Percentiles rank a stretch among this genome's conserved stretches.
These are phyloP conservation scores for Penicillium hordei DNA, from an alignment of 2,329 filamentous ascomycete species.

Conservation along the genomic window DNA sequence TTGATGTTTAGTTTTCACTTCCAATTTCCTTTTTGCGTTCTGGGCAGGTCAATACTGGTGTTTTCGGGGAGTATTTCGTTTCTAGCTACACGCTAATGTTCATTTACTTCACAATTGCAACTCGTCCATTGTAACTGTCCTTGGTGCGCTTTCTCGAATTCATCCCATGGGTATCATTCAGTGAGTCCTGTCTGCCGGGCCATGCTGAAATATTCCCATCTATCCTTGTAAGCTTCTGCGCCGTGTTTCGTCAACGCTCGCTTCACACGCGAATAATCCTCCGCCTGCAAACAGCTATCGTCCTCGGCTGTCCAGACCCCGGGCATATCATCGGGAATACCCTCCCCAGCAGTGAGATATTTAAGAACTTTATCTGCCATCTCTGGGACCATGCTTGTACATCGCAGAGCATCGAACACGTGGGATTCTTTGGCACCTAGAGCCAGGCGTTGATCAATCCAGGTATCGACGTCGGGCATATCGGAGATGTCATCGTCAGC, in stretches of 20 bases:
- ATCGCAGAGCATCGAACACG: constrained; percentile 37
- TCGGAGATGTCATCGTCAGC: constrained; percentile 19
- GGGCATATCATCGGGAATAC: constrained; percentile 41
- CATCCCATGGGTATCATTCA: constrained; percentile 1
- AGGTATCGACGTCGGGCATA: constrained; percentile 34
- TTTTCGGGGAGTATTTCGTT: constrained; percentile 5
- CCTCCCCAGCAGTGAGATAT: constrained; percentile 30
- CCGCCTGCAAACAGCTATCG: constrained; percentile 39
- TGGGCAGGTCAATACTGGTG: constrained; percentile 3
- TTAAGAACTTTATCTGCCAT: constrained; percentile 41
- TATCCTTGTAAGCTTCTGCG: constrained; percentile 30
- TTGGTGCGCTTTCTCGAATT: background rate
- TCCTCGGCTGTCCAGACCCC: constrained; percentile 52
- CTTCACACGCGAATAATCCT: constrained; percentile 35
- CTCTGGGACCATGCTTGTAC: constrained; percentile 43
- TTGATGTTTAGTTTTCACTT: background rate
- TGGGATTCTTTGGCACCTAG: constrained; percentile 32
- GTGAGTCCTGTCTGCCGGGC: constrained; percentile 25
- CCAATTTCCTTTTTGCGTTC: constrained; percentile 5
- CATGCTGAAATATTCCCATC: constrained; percentile 41
- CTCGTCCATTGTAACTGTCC: background rate
- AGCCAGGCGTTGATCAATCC: constrained; percentile 40
- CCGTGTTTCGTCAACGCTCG: constrained; percentile 48
- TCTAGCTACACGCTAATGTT: constrained; percentile 2
- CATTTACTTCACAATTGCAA: constrained; percentile 1